phyloP scores from a whole-genome alignment of 306 rosid genomes.

The Mimosa pudica region DNA sequence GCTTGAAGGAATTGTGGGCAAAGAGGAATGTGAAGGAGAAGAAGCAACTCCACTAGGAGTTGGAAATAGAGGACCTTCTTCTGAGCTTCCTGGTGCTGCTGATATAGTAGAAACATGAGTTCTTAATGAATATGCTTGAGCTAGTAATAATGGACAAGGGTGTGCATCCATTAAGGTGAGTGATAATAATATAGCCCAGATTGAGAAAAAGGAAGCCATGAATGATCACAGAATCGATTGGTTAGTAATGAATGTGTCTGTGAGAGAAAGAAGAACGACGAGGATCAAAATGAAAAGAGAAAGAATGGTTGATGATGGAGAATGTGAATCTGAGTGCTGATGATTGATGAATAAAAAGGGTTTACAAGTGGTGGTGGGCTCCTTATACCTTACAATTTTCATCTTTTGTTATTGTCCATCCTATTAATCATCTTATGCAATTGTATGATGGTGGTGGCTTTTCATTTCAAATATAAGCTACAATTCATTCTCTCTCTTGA shows the following conservation, averaged over 20 bases:
- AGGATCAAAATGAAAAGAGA: no score
- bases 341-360: conserved; percentile 41
- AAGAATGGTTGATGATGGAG: conserved; percentile 4
- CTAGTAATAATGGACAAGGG: conserved; percentile 22
- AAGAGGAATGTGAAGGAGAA: conserved; percentile 46
- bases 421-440: background rate
- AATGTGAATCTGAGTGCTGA: conserved; percentile 25
- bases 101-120: conserved; percentile 46
- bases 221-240: conserved; percentile 37
- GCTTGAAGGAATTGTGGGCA: conserved; percentile 55
- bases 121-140: conserved; percentile 26
- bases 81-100: conserved; percentile 47
- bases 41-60: conserved; percentile 42
- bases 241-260: conserved; percentile 37
- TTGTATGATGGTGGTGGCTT: background rate
- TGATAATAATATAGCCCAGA: conserved; percentile 29
- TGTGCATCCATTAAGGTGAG: conserved; percentile 38
- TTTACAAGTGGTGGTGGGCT: conserved; percentile 43
- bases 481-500: no score
- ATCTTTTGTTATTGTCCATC: conserved; percentile 15
- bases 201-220: conserved; percentile 53
- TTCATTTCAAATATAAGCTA: no score
- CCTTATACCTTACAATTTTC: conserved; percentile 23
- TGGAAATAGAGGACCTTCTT: conserved; percentile 48
- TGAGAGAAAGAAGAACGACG: conserved; percentile 11